Evolutionary conservation across 2,329 filamentous ascomycete species (phyloP), one percentile per base, ranked within the genome.

Genomic region (Cladosporium halotolerans): DNA sequence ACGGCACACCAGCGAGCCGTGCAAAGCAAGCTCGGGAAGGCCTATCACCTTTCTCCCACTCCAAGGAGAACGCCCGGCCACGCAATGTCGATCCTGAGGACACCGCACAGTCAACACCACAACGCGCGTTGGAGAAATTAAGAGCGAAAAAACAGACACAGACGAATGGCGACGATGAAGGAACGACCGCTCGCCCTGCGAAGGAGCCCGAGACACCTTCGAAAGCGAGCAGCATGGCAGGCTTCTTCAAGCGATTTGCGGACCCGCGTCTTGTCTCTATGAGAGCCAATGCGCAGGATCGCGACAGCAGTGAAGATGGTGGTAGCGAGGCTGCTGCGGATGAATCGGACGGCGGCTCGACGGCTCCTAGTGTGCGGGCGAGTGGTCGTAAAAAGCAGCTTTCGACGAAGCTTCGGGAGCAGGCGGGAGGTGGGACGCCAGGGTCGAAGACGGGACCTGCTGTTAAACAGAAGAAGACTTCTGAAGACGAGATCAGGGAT

Each of bases 401-500:
- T 13, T 41, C 42, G 10, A 45, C 42, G 16, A 44, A 44, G 39
- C 39, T 44, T 7, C n/a, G 45, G 19, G 45, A 47, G 38, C 44
- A 54, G 32, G 40, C 52, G 18, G 23, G 38, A n/a, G 33, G 6
- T 18, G 19, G 9, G 11, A 32, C 32, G 13, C 11, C 45, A 23
- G 44, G 9, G 31, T 10, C 38, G 18, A 43, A 28, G 13, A 32
- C 48, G 40, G 31, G 18, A 2, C 36, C 41, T 16, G 43, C 54
- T 33, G 56, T 44, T 5, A 60, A 59, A 43, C 57, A 57, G 11
- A 66, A 62, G 56, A 63, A 61, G 53, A 67, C 66, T 2, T 63
- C 67, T 28, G 65, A 67, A 44, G 63, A 68, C 42, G 63, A 68
- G 56, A 66, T 68, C 23, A 60, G 57, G 16, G 62, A 66, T 33